Conservation (phyloP, 78 protist species). For the Pelomyxa schiedti region DNA sequence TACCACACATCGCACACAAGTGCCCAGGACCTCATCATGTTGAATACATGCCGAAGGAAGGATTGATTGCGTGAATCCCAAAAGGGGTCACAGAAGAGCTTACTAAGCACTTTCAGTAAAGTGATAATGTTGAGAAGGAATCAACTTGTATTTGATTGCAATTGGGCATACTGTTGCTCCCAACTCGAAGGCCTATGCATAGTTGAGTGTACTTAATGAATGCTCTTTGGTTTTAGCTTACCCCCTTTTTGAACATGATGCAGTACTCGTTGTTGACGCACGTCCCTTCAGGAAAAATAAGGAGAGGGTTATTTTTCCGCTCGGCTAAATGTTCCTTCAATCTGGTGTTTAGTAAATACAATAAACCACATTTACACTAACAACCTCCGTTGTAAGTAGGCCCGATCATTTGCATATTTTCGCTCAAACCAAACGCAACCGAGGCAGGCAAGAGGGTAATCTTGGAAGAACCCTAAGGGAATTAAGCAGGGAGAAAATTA, state of each 20-base stretch:
- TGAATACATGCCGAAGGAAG: conserved; percentile 61
- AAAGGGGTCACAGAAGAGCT: conserved; percentile 67
- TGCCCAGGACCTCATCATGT: conserved; percentile 70
- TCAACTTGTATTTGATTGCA: conserved; percentile 85
- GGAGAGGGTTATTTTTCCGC: conserved; percentile 47
- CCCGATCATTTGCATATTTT: conserved; percentile 41
- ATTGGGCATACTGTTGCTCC: conserved; percentile 61
- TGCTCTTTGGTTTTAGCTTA: no score
- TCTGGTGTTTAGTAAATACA: not conserved
- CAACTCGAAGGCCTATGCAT: conserved; percentile 70
- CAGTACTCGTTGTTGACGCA: conserved; percentile 81
- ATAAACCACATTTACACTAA: no score
- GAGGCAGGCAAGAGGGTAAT: conserved; percentile 38
- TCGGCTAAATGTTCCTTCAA: conserved; percentile 47
- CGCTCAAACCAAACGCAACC: conserved; percentile 85
- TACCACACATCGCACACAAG: conserved; percentile 65
- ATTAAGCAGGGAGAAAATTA: not conserved
- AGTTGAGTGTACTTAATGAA: conserved; percentile 6
- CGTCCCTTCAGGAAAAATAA: conserved; percentile 84
- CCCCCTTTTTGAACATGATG: conserved; percentile 82
- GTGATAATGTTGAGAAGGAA: no score
- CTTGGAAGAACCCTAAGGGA: conserved; percentile 58
- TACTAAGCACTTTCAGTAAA: conserved; percentile 12
- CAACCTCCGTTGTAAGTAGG: not conserved
- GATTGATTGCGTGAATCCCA: conserved; percentile 76